Percentiles rank a stretch among this genome's conserved stretches.
phyloP scores from a whole-genome alignment of 805 yeast genomes.

The Zygotorulaspora danielsina region DNA sequence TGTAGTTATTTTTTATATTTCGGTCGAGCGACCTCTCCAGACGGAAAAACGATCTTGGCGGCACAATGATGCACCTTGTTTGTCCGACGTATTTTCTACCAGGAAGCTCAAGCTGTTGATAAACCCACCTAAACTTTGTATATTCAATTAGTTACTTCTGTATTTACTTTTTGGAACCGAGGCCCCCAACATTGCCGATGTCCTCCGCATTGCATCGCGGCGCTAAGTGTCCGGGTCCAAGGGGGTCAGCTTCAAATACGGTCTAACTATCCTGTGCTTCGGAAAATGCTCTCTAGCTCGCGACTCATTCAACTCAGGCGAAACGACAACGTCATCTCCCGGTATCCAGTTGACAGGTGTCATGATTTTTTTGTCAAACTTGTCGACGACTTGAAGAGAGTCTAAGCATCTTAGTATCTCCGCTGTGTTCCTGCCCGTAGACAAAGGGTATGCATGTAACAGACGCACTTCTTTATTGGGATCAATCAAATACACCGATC shows the following conservation, averaged over 20 bases:
- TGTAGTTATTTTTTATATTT: too few species aligned
- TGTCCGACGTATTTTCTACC: too few species aligned
- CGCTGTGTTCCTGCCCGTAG: slow-evolving; percentile 72
- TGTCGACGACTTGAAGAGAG: slow-evolving; percentile 62
- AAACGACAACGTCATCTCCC: slow-evolving; percentile 71
- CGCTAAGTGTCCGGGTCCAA: slow-evolving; percentile 18
- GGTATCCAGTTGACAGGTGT: slow-evolving; percentile 73
- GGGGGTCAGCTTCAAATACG: slow-evolving; percentile 57
- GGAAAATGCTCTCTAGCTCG: slow-evolving; percentile 60
- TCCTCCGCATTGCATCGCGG: too few species aligned
- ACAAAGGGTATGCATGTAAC: slow-evolving; percentile 64
- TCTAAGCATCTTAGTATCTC: slow-evolving; percentile 68
- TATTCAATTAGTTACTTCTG: too few species aligned
- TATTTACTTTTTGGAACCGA: too few species aligned
- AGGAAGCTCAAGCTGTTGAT: too few species aligned
- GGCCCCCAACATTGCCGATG: too few species aligned
- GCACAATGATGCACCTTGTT: too few species aligned
- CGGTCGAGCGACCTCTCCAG: too few species aligned
- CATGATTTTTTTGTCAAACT: slow-evolving; percentile 46
- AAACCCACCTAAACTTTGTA: too few species aligned
- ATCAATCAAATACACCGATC: slow-evolving; percentile 70
- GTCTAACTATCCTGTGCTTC: slow-evolving; percentile 55
- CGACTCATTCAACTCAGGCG: slow-evolving; percentile 57
- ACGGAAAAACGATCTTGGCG: too few species aligned
- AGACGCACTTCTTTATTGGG: slow-evolving; percentile 60